Evolutionary conservation across 2,329 filamentous ascomycete species (phyloP).

Genomic region (Cephalotrichum gorgonifer): DNA sequence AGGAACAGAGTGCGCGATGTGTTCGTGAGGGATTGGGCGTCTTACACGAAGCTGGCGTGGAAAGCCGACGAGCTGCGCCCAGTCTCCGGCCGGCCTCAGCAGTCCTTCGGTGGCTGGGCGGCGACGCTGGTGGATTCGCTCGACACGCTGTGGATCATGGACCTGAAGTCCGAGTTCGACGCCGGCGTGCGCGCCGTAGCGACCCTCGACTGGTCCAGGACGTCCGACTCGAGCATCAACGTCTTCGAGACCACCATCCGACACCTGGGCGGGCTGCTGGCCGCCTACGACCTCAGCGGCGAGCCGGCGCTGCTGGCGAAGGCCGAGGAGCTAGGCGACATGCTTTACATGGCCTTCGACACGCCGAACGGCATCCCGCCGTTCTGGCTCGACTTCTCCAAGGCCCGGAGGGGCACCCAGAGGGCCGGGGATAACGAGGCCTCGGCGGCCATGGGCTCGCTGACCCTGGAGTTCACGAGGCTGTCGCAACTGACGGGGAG

Average conservation of each 20-base stretch:
- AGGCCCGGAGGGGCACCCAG: conserved; percentile 23
- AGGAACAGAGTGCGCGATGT: conserved; percentile 26
- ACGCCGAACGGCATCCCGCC: conserved; percentile 57
- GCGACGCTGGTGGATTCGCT: conserved; percentile 51
- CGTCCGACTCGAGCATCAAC: conserved; percentile 30
- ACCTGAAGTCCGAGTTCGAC: conserved; percentile 43
- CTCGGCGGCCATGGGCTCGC: conserved; percentile 36
- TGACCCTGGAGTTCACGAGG: conserved; percentile 54
- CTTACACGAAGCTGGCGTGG: conserved; percentile 43
- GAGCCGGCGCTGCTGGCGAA: conserved; percentile 46
- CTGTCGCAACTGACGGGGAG: conserved; percentile 54
- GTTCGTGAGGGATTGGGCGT: conserved; percentile 34
- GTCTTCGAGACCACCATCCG: conserved; percentile 61
- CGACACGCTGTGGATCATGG: conserved; percentile 55
- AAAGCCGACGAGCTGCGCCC: conserved; percentile 40
- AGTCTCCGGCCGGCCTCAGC: conserved; percentile 32
- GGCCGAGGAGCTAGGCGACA: conserved; percentile 50
- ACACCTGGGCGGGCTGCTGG: conserved; percentile 58
- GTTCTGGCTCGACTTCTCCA: conserved; percentile 33
- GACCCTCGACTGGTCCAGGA: conserved; percentile 39
- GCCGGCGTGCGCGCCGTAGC: conserved; percentile 37
- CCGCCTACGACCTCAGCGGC: conserved; percentile 56
- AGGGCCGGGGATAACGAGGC: conserved; percentile 34
- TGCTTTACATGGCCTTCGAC: conserved; percentile 58
- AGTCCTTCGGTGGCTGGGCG: conserved; percentile 43